phyloP scores from a whole-genome alignment of 169 alveolate genomes.

The Eimeria zaria region DNA sequence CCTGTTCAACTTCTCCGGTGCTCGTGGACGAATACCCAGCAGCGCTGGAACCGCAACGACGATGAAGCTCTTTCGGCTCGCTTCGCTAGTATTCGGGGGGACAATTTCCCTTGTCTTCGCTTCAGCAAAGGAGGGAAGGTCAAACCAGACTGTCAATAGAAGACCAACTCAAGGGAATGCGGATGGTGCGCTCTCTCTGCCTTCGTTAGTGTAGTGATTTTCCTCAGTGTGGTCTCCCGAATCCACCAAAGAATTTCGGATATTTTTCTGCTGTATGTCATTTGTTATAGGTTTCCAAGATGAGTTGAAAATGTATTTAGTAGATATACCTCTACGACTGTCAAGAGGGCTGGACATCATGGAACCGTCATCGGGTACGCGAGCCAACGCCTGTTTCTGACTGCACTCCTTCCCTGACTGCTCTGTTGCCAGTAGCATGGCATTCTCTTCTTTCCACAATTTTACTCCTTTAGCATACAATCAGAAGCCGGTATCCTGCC shows the following conservation, averaged over 20 bases:
- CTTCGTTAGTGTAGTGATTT: not conserved
- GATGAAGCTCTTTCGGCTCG: constrained; percentile 30
- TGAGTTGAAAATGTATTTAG: constrained; percentile 22
- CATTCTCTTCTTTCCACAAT: not conserved
- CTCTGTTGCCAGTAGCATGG: not conserved
- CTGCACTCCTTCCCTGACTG: not conserved
- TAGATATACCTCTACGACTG: not conserved
- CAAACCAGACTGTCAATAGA: not conserved
- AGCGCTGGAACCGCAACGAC: not conserved
- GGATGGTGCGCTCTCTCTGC: not conserved
- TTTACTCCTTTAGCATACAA: not conserved
- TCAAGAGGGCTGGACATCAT: constrained; percentile 28
- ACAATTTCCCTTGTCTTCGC: not conserved
- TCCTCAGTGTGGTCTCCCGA: not conserved
- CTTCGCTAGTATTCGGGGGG: not conserved
- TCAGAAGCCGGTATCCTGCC: not conserved
- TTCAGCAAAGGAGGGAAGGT: not conserved
- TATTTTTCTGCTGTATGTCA: not conserved
- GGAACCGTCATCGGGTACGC: constrained; percentile 67
- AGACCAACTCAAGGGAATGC: not conserved
- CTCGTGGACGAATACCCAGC: not conserved
- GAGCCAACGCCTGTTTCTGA: not conserved
- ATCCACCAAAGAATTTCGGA: not conserved
- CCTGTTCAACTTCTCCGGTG: not conserved
- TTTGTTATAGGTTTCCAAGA: constrained; percentile 17